A percentile compares a stretch with the other conserved stretches of the same genome.
phyloP scores from a whole-genome alignment of 2,329 filamentous ascomycete genomes.

The Aspergillus unguis region DNA sequence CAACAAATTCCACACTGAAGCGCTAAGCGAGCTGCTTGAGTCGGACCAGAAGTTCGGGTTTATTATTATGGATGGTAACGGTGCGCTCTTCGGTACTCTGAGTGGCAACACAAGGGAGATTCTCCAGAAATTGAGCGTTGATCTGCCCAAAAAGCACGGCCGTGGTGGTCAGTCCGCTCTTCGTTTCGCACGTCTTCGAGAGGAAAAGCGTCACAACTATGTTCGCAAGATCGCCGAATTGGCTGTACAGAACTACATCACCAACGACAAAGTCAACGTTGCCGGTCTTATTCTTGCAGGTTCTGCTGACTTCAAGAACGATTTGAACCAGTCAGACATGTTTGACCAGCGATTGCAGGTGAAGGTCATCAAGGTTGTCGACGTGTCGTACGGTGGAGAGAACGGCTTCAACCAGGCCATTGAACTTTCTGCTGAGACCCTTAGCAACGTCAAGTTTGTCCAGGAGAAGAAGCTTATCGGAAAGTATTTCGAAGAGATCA shows the following conservation, averaged over 20 bases:
- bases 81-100: constrained; percentile 91
- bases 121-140: constrained; percentile 96
- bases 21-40: constrained; percentile 92
- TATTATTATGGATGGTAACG: constrained; percentile 99
- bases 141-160: constrained; percentile 99
- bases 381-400: constrained; percentile 97
- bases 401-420: constrained; percentile 99
- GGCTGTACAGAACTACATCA: constrained; percentile 98
- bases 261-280: constrained; percentile 96
- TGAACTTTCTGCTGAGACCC: constrained; percentile 87
- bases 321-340: constrained; percentile 94
- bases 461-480: constrained; percentile 99
- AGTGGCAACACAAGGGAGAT: constrained; percentile 97
- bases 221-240: constrained; percentile 97
- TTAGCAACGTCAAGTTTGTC: constrained; percentile 99
- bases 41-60: constrained; percentile 99
- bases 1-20: constrained; percentile 99
- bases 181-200: constrained; percentile 98
- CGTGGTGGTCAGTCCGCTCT: constrained; percentile 99
- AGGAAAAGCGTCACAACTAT: constrained; percentile 99
- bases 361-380: constrained; percentile 99
- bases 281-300: constrained; percentile 92
- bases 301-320: constrained; percentile 99
- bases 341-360: constrained; percentile 86
- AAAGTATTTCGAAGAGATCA: constrained; percentile 98